These are phyloP conservation scores for Trichoderma polysporum DNA, from an alignment of 2,329 filamentous ascomycete species.

Conservation along the genomic window DNA sequence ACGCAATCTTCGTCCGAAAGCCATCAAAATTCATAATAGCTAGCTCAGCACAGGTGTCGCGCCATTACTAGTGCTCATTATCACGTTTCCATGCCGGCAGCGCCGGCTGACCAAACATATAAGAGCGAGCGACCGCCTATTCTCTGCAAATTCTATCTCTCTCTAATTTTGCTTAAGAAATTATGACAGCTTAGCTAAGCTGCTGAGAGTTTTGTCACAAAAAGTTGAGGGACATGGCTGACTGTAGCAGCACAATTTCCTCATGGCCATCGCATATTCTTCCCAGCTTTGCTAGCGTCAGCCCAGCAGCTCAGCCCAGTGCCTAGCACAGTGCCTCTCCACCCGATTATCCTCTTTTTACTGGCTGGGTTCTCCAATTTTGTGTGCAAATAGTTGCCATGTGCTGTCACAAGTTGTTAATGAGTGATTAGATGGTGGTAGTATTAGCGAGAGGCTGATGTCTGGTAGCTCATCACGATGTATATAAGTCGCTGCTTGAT, in stretches of 20 bases:
- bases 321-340: not conserved
- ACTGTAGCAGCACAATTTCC: not conserved
- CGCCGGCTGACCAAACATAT: not conserved
- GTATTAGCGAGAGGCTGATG: not conserved
- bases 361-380: not conserved
- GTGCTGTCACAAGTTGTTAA: not conserved
- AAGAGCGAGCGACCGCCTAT: not conserved
- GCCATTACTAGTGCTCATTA: too few relatives aligned
- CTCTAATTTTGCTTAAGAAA: not conserved
- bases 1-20: too few relatives aligned
- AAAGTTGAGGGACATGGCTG: not conserved
- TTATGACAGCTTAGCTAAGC: not conserved
- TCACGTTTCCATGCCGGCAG: too few relatives aligned
- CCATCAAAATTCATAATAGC: too few relatives aligned
- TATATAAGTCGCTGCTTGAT: not conserved
- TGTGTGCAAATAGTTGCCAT: slow-evolving; percentile 10
- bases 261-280: not conserved
- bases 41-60: too few relatives aligned
- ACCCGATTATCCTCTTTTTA: not conserved
- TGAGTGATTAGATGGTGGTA: not conserved
- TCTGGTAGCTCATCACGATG: not conserved
- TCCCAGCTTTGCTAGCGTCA: not conserved
- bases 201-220: not conserved
- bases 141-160: not conserved
- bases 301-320: not conserved